A percentile compares a stretch with the other conserved stretches of the same genome.
These are phyloP conservation scores for Dipteronia dyeriana DNA, from an alignment of 345 rosid species.

Conservation along the genomic window DNA sequence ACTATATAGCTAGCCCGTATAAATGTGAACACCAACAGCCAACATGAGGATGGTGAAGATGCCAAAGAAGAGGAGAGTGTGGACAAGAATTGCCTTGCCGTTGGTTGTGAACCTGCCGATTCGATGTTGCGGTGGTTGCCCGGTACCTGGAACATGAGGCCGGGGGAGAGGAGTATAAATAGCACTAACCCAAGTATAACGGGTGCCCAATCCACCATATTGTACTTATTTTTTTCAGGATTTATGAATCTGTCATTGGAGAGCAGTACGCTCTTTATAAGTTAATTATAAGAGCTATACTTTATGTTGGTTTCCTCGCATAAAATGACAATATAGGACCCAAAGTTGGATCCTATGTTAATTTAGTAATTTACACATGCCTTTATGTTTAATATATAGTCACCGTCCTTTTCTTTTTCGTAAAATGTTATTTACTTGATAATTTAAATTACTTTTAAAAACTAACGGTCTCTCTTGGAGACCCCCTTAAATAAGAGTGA, in stretches of 20 bases:
- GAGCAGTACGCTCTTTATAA: neutral
- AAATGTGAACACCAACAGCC: slow-evolving; percentile 42
- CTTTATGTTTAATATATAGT: too few relatives aligned
- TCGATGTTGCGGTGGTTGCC: slow-evolving; percentile 39
- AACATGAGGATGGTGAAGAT: slow-evolving; percentile 43
- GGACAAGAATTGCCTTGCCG: slow-evolving; percentile 51
- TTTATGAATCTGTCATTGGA: too few relatives aligned
- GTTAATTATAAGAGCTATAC: neutral
- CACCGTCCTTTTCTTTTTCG: too few relatives aligned
- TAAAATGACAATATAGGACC: too few relatives aligned
- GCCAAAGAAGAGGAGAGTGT: slow-evolving; percentile 46
- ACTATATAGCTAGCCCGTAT: slow-evolving; percentile 26
- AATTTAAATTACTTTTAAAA: too few relatives aligned
- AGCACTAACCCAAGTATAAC: slow-evolving; percentile 42
- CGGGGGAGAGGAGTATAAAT: slow-evolving; percentile 54
- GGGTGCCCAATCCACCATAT: slow-evolving; percentile 65
- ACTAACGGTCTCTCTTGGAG: too few relatives aligned
- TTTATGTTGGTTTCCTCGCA: too few relatives aligned
- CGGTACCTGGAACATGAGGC: slow-evolving; percentile 55
- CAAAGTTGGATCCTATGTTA: too few relatives aligned
- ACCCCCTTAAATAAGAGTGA: too few relatives aligned
- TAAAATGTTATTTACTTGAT: too few relatives aligned
- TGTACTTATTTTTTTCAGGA: neutral
- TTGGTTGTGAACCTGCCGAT: slow-evolving; percentile 46
- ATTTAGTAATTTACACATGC: too few relatives aligned